Base-by-base conservation (phyloP, 805 yeast species). In the Ogataea chonburiensis region DNA sequence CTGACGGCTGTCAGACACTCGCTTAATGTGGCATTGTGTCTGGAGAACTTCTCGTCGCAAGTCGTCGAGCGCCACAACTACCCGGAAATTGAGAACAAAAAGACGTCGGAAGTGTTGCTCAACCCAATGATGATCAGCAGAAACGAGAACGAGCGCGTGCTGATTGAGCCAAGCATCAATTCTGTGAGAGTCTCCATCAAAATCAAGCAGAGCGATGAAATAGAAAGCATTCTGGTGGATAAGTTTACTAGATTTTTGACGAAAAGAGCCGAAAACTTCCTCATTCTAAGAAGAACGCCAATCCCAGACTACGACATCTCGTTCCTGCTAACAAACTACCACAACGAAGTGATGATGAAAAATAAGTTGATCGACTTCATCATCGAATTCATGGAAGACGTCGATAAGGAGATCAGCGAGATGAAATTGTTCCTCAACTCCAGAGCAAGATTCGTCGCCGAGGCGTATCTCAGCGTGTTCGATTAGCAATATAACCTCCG, bases 341-440 rank as follows among this genome's bases (percentile, higher is more conserved):
- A 93, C 64, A 88, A 96, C 8, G 96, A 91, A 62, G 82, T 83
- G 48, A 87, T 93, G 96, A 75, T 89, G 66, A 91, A 93, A 67
- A 89, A 83, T 53, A 93, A 93, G 65, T 74, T 93, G 52, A 95
- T 93, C 28, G 98, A 93, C 63, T 93, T 93, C 62, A 89, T 93
- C 50, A 87, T 93, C 50, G 98, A 93, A 67, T 93, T 93, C 62
- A 89, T 93, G 98, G 98, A 93, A 63, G 98, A 89, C 56, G 98
- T 93, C 13, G 98, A 93, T 63, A 91, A 88, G 68, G 98, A 93
- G 64, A 93, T 93, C 56, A 86, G 96, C 63, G 98, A 93, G 61
- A 93, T 93, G 95, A 93, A 93, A 66, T 73, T 93, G 61, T 93
- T 91, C 62, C 75, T 93, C 60, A 93, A 93, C 58, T 96, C 98